Percentiles rank a stretch among this genome's conserved stretches.
Evolutionary conservation across 2,329 filamentous ascomycete species (phyloP).

Genomic region (Neonectria ditissima): DNA sequence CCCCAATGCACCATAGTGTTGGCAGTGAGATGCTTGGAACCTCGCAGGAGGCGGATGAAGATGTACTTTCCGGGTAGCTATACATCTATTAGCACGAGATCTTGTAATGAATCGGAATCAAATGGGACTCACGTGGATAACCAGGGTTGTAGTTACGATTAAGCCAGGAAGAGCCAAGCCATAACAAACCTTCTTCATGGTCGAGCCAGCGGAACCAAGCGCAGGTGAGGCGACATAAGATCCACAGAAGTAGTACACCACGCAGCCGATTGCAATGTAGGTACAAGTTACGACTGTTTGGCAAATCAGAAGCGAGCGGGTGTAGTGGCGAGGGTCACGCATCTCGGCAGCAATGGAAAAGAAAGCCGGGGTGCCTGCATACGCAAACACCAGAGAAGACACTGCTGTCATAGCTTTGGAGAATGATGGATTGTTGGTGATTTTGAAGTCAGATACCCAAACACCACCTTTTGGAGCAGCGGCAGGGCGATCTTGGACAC

Average conservation of each 20-base stretch:
- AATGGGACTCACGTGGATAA: too few species aligned
- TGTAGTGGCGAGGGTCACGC: constrained; percentile 40
- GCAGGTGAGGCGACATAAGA: constrained; percentile 58
- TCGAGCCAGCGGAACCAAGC: constrained; percentile 57
- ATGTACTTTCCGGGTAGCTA: too few species aligned
- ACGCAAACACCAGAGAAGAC: neutral
- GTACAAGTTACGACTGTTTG: constrained; percentile 41
- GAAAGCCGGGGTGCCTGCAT: constrained; percentile 46
- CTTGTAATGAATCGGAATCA: too few species aligned
- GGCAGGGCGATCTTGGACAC: neutral
- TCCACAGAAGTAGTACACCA: constrained; percentile 58
- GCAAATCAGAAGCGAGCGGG: constrained; percentile 33
- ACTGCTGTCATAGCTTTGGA: neutral
- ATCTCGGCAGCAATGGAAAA: constrained; percentile 45
- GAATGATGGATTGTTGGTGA: neutral
- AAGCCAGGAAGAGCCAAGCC: constrained; percentile 46
- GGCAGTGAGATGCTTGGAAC: neutral
- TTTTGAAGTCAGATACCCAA: neutral
- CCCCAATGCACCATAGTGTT: neutral
- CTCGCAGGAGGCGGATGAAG: neutral
- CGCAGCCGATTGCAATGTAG: constrained; percentile 46
- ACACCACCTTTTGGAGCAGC: constrained; percentile 5
- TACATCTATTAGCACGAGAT: too few species aligned
- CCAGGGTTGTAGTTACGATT: too few species aligned
- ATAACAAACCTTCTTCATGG: constrained; percentile 58